These are phyloP conservation scores for Sclerotinia borealis DNA, from an alignment of 2,329 filamentous ascomycete species.

Conservation along the genomic window DNA sequence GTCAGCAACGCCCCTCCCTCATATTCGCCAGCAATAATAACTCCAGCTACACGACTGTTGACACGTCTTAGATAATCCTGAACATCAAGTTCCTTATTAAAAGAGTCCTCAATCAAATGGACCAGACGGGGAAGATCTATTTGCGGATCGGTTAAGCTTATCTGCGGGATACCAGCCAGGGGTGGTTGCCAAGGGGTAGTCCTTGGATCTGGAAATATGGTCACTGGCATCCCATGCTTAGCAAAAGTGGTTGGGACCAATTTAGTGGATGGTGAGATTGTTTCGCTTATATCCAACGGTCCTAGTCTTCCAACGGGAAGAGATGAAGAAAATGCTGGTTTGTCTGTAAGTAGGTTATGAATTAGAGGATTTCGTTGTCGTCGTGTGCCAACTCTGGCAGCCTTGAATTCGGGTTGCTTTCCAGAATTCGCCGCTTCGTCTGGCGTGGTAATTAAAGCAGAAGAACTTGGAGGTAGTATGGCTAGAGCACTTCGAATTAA, in stretches of 20 bases:
- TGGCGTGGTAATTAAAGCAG: conserved; percentile 83
- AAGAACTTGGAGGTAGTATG: conserved; percentile 76
- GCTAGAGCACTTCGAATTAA: conserved; percentile 65
- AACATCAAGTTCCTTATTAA: conserved; percentile 76
- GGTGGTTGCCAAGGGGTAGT: conserved; percentile 62
- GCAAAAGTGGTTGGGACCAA: conserved; percentile 66
- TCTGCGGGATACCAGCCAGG: conserved; percentile 48
- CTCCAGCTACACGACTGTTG: conserved; percentile 71
- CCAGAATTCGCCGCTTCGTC: conserved; percentile 60
- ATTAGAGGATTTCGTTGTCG: conserved; percentile 74
- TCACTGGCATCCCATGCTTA: conserved; percentile 86
- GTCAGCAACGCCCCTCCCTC: conserved; percentile 93
- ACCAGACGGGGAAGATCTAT: conserved; percentile 81
- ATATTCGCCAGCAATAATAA: conserved; percentile 94
- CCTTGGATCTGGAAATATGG: conserved; percentile 69
- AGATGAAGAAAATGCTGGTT: conserved; percentile 86
- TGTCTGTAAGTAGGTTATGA: conserved; percentile 93
- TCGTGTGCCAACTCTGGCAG: conserved; percentile 44
- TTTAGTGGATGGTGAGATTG: conserved; percentile 32
- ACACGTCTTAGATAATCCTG: conserved; percentile 78
- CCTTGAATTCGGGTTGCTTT: conserved; percentile 31
- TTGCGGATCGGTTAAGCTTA: conserved; percentile 70
- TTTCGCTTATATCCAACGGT: conserved; percentile 10
- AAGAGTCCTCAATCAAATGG: conserved; percentile 88
- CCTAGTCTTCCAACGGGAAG: conserved; percentile 65